A percentile compares a stretch with the other conserved stretches of the same genome.
phyloP scores from a whole-genome alignment of 2,329 filamentous ascomycete species.

The Ophiocordyceps camponoti-floridani region DNA sequence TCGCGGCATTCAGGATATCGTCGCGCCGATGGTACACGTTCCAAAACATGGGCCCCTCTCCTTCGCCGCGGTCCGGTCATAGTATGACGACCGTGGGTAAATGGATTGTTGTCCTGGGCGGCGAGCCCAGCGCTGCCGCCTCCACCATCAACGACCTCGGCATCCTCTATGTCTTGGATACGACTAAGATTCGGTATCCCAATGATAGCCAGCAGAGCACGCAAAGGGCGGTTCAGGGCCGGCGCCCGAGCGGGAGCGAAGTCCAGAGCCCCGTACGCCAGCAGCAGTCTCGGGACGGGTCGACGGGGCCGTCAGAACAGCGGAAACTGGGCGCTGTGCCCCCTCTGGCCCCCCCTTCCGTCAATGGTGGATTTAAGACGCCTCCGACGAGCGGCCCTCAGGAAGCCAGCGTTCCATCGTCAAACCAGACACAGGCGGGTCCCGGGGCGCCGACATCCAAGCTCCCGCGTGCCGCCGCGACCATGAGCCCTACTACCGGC shows the following conservation, averaged over 20 bases:
- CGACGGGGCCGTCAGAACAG: slow-evolving; percentile 29
- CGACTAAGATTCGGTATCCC: slow-evolving; percentile 89
- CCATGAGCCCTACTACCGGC: slow-evolving; percentile 23
- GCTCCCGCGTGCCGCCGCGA: slow-evolving; percentile 12
- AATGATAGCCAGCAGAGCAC: slow-evolving; percentile 40
- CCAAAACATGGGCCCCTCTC: slow-evolving; percentile 96
- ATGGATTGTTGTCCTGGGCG: slow-evolving; percentile 78
- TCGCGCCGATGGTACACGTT: slow-evolving; percentile 96
- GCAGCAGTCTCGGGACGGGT: slow-evolving; percentile 29
- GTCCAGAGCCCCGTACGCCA: slow-evolving; percentile 14
- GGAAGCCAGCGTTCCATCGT: slow-evolving; percentile 18
- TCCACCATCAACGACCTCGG: slow-evolving; percentile 70
- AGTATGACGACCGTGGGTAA: slow-evolving; percentile 95
- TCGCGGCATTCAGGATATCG: slow-evolving; percentile 60
- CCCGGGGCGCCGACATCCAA: slow-evolving; percentile 17
- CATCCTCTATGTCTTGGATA: slow-evolving; percentile 83
- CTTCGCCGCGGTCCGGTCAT: slow-evolving; percentile 83
- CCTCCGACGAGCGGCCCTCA: slow-evolving; percentile 15
- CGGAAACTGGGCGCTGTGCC: slow-evolving; percentile 27
- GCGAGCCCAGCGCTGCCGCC: slow-evolving; percentile 79
- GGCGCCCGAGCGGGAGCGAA: slow-evolving; percentile 25
- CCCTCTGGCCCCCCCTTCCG: slow-evolving; percentile 15
- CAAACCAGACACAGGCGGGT: slow-evolving; percentile 6
- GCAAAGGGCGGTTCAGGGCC: slow-evolving; percentile 20
- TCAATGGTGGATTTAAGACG: slow-evolving; percentile 19